Percentiles rank a stretch among this genome's conserved stretches.
phyloP scores from a whole-genome alignment of 2,329 filamentous ascomycete species.

The Catunica adiposa region DNA sequence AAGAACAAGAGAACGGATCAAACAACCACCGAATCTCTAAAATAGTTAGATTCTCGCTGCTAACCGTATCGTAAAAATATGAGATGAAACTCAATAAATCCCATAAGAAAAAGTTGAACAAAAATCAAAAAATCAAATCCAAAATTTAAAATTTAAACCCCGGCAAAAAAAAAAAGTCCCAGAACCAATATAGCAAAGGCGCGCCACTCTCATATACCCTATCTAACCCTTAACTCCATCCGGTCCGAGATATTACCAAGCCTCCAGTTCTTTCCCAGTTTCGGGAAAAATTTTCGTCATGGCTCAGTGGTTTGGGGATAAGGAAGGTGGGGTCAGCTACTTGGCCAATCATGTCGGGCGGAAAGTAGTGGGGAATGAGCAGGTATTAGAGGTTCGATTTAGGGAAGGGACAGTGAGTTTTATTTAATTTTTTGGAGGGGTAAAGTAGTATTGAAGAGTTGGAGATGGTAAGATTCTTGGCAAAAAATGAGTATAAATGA shows the following conservation, averaged over 20 bases:
- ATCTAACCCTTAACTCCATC: neutral
- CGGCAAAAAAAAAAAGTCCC: neutral
- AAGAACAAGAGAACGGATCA: too few species aligned
- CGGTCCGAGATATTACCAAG: neutral
- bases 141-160: neutral
- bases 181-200: neutral
- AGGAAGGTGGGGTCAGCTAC: neutral
- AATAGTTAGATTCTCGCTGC: too few species aligned
- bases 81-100: too few species aligned
- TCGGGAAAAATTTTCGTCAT: neutral
- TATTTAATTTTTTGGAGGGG: neutral
- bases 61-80: too few species aligned
- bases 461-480: too few species aligned
- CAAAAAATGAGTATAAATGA: too few species aligned
- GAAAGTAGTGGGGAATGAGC: neutral
- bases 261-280: neutral
- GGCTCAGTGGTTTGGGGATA: neutral
- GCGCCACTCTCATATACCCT: neutral
- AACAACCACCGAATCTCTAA: too few species aligned
- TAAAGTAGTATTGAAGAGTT: too few species aligned
- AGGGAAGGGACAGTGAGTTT: neutral
- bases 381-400: neutral
- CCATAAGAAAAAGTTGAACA: too few species aligned
- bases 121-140: too few species aligned
- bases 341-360: neutral